A percentile compares a stretch with the other conserved stretches of the same genome.
phyloP scores from a whole-genome alignment of 768 basidiomycete species.

The Mycena haematopus region DNA sequence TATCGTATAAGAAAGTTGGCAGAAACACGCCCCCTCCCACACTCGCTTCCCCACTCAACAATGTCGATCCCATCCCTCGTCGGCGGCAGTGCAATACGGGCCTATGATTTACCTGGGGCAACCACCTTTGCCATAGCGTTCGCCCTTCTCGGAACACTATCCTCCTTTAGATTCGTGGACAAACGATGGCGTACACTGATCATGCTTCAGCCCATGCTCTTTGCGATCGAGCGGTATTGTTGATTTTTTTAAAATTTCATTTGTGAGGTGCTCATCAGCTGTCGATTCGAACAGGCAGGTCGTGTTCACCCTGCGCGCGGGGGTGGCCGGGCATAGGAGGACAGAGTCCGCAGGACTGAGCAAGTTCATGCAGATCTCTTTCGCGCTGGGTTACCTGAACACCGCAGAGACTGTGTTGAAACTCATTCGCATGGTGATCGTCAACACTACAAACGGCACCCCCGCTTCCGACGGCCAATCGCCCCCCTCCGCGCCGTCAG shows the following conservation, averaged over 20 bases:
- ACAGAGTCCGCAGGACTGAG: slow-evolving; percentile 32
- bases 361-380: slow-evolving; percentile 36
- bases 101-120: slow-evolving; percentile 18
- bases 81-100: slow-evolving; percentile 21
- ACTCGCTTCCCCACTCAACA: too few species aligned
- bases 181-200: slow-evolving; percentile 3
- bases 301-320: slow-evolving; percentile 34
- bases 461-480: slow-evolving; percentile 4
- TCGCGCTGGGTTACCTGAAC: slow-evolving; percentile 35
- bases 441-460: slow-evolving; percentile 35
- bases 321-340: slow-evolving; percentile 26
- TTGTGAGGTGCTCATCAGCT: background rate
- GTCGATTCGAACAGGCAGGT: slow-evolving; percentile 18
- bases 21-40: too few species aligned
- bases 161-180: slow-evolving; percentile 1
- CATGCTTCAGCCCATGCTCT: slow-evolving; percentile 5
- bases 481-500: slow-evolving; percentile 32
- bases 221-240: slow-evolving; percentile 20
- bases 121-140: slow-evolving; percentile 18
- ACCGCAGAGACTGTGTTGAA: slow-evolving; percentile 30
- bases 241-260: background rate
- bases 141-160: slow-evolving; percentile 23
- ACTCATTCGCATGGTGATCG: slow-evolving; percentile 34
- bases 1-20: too few species aligned
- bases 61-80: slow-evolving; percentile 26